Evolutionary conservation across 139 green algal genomes (phyloP).

Genomic region (Marvania coccoides): DNA sequence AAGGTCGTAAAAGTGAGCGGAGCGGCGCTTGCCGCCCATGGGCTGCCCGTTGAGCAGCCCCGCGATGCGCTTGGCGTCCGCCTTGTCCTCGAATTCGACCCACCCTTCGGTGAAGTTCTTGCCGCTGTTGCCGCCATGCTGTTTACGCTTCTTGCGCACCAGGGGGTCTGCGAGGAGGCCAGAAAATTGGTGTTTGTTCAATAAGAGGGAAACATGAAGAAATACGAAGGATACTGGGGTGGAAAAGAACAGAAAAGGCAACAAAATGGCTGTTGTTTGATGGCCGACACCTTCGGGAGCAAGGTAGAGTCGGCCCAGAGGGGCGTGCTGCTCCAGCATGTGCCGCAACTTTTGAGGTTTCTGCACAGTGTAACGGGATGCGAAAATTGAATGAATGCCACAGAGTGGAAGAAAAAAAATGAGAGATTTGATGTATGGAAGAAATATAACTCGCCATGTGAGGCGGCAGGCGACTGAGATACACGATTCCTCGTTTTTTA

Average conservation of each 20-base stretch:
- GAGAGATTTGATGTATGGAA: not conserved
- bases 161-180: conserved; percentile 23
- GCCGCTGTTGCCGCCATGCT: conserved; percentile 62
- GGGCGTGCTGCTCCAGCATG: conserved; percentile 68
- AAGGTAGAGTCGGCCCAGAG: conserved; percentile 79
- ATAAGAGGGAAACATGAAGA: not conserved
- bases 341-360: conserved; percentile 89
- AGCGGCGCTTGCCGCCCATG: conserved; percentile 77
- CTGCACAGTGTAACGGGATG: conserved; percentile 16
- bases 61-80: conserved; percentile 68
- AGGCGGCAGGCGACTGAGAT: conserved; percentile 69
- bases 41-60: conserved; percentile 44
- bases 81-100: conserved; percentile 94
- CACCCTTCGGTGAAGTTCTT: conserved; percentile 95
- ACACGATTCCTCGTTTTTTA: conserved; percentile 63
- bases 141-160: conserved; percentile 38
- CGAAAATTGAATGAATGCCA: conserved; percentile 13
- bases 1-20: conserved; percentile 84
- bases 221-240: not conserved
- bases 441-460: conserved; percentile 37
- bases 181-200: not conserved
- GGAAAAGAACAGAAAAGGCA: not conserved
- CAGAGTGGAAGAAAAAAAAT: conserved; percentile 25
- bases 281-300: conserved; percentile 71
- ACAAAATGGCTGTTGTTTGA: not conserved